Percentiles rank a stretch among this genome's conserved stretches.
Conservation (phyloP, 1,284 basidiomycete genomes). For the Papiliotrema flavescens region DNA sequence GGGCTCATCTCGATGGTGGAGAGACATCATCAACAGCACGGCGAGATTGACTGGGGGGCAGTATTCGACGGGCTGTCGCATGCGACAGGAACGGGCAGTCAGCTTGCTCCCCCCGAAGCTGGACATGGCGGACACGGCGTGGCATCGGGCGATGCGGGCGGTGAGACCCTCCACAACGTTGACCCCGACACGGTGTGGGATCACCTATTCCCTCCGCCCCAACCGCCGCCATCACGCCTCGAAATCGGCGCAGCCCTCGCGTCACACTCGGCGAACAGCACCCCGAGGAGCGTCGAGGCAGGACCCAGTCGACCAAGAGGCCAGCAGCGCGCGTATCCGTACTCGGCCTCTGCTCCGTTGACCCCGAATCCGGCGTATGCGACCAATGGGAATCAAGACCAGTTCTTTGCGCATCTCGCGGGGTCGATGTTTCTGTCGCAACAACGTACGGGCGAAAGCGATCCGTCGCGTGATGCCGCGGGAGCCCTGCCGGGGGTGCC, state of each 20-base stretch:
- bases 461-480: no score
- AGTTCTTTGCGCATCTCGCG: constrained; percentile 2
- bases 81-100: background rate
- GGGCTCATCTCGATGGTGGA: no score
- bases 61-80: background rate
- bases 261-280: background rate
- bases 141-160: background rate
- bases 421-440: background rate
- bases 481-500: no score
- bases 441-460: no score
- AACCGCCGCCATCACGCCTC: background rate
- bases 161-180: background rate
- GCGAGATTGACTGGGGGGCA: constrained; percentile 1
- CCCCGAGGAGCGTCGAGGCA: background rate
- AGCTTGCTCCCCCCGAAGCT: background rate
- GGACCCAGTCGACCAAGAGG: background rate
- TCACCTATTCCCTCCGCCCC: constrained; percentile 1
- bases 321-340: background rate
- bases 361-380: background rate
- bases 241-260: background rate
- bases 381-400: background rate
- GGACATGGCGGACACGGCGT: background rate
- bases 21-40: background rate
- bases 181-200: background rate
- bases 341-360: constrained; percentile 1